These are phyloP conservation scores for Dillenia suffruticosa DNA, from an alignment of 164 flowering plant species.

Conservation along the genomic window DNA sequence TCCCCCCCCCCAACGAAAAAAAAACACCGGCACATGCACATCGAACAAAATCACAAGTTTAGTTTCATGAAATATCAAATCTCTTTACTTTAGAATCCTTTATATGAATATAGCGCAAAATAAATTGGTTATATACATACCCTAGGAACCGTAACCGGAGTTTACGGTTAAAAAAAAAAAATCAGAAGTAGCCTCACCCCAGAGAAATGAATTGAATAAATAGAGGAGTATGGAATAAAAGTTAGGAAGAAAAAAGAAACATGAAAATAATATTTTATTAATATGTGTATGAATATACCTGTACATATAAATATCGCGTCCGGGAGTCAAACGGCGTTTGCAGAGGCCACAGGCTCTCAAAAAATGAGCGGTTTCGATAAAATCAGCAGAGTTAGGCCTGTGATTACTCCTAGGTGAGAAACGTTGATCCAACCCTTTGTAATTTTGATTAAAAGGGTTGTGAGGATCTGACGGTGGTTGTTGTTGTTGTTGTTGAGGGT, in stretches of 20 bases:
- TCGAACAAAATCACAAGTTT: too few relatives aligned
- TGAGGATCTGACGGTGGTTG: conserved; percentile 11
- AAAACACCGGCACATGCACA: too few relatives aligned
- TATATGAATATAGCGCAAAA: too few relatives aligned
- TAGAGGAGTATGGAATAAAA: background rate
- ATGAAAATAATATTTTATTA: too few relatives aligned
- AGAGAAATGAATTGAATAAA: background rate
- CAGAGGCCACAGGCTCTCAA: conserved; percentile 59
- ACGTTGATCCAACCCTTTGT: conserved; percentile 20
- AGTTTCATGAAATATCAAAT: too few relatives aligned
- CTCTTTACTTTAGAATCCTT: too few relatives aligned
- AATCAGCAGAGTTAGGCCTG: conserved; percentile 32
- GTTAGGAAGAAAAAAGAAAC: background rate
- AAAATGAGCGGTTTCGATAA: conserved; percentile 38
- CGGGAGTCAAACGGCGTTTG: conserved; percentile 53
- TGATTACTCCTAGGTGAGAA: conserved; percentile 18
- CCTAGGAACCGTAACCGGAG: too few relatives aligned
- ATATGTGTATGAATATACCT: conserved; percentile 25
- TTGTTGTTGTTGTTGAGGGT: background rate
- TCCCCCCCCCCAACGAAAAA: too few relatives aligned
- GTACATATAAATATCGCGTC: conserved; percentile 77
- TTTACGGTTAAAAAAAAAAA: too few relatives aligned
- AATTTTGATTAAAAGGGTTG: conserved; percentile 1
- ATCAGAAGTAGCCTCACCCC: too few relatives aligned
- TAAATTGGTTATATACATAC: too few relatives aligned